phyloP scores from a whole-genome alignment of 768 basidiomycete species.

The Xerocomus potaroensis region DNA sequence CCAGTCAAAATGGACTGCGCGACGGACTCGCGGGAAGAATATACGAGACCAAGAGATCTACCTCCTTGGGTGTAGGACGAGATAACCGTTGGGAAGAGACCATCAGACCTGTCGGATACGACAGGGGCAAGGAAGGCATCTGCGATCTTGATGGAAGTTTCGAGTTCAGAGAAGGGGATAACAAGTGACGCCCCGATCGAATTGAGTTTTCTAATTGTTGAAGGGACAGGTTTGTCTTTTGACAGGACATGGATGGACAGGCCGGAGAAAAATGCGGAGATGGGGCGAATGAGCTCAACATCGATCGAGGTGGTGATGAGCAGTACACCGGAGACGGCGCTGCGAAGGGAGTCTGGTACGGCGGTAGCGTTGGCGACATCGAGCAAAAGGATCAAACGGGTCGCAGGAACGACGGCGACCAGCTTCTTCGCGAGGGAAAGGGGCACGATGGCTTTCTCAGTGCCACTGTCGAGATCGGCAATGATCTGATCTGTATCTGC shows the following conservation, averaged over 20 bases:
- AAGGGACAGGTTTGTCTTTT: constrained; percentile 49
- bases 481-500: constrained; percentile 52
- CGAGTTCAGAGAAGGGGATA: constrained; percentile 64
- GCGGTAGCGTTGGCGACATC: constrained; percentile 70
- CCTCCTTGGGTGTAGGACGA: constrained; percentile 64
- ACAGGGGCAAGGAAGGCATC: constrained; percentile 85
- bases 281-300: constrained; percentile 70
- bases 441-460: constrained; percentile 74
- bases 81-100: constrained; percentile 90
- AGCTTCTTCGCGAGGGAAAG: constrained; percentile 62
- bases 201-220: constrained; percentile 56
- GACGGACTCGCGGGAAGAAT: constrained; percentile 86
- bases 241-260: constrained; percentile 61
- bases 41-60: constrained; percentile 86
- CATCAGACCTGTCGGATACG: constrained; percentile 83
- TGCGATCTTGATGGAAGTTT: constrained; percentile 62
- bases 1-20: constrained; percentile 83
- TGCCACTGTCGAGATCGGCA: constrained; percentile 71
- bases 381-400: constrained; percentile 72
- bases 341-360: constrained; percentile 69
- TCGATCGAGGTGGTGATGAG: constrained; percentile 72
- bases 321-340: constrained; percentile 72
- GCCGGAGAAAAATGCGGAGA: constrained; percentile 68
- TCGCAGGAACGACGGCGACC: constrained; percentile 61
- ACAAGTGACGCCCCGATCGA: constrained; percentile 62